phyloP scores from a whole-genome alignment of 192 early-diverging fungal species.

The Backusella luteola region DNA sequence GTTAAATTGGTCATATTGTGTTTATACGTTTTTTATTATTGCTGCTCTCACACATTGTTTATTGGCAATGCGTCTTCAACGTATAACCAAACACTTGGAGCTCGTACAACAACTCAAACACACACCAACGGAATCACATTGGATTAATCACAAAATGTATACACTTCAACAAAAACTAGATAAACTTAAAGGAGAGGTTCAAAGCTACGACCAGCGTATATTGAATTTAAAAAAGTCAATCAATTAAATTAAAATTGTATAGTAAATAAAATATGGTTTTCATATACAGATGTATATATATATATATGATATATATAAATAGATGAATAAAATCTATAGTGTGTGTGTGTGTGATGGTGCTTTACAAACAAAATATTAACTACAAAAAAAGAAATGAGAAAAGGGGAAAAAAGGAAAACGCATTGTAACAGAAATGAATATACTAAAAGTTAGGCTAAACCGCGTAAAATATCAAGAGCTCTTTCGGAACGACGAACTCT shows the following conservation, averaged over 20 bases:
- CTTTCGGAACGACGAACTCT: not conserved
- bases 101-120: not conserved
- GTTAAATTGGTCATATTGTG: not conserved
- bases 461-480: constrained; percentile 10
- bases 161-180: not conserved
- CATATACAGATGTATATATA: constrained; percentile 6
- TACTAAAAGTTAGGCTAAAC: not conserved
- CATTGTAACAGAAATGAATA: not conserved
- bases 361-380: not conserved
- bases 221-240: constrained; percentile 2
- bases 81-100: constrained; percentile 3
- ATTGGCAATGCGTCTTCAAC: constrained; percentile 1
- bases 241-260: constrained; percentile 1
- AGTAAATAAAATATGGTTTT: constrained; percentile 6
- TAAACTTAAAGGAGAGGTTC: not conserved
- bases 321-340: not conserved
- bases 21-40: constrained; percentile 7
- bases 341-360: not conserved
- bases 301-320: not conserved
- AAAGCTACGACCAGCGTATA: constrained; percentile 6
- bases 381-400: not conserved
- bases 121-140: not conserved
- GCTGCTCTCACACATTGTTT: not conserved
- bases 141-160: constrained; percentile 7
- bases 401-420: not conserved